Evolutionary conservation across 192 early-diverging fungal species (phyloP).

Genomic region (Podila clonocystis): DNA sequence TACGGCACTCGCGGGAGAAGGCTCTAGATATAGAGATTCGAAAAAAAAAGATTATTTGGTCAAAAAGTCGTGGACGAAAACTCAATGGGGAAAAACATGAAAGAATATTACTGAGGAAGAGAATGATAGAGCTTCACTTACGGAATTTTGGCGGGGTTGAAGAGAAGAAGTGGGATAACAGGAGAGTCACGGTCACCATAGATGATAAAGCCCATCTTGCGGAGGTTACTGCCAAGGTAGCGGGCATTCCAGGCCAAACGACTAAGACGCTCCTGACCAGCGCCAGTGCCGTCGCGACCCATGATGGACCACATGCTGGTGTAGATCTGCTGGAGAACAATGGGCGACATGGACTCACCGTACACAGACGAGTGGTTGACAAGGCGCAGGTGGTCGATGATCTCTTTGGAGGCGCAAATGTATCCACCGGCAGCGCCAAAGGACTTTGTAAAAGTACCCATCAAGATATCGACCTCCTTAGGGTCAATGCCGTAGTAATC

Average conservation of each 20-base stretch:
- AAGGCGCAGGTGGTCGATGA: slow-evolving; percentile 86
- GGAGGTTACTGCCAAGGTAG: slow-evolving; percentile 83
- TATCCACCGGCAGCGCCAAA: slow-evolving; percentile 98
- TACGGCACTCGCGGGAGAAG: slow-evolving; percentile 92
- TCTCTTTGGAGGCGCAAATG: slow-evolving; percentile 76
- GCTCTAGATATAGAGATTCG: slow-evolving; percentile 55
- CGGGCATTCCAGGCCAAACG: slow-evolving; percentile 87
- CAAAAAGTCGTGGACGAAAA: too few relatives aligned
- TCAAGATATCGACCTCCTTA: slow-evolving; percentile 88
- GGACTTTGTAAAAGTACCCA: slow-evolving; percentile 99
- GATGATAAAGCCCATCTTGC: slow-evolving; percentile 93
- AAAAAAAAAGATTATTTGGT: neutral
- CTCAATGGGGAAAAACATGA: neutral
- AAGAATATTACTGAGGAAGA: neutral
- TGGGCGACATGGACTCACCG: slow-evolving; percentile 88
- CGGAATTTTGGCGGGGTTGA: slow-evolving; percentile 95
- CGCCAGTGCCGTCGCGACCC: slow-evolving; percentile 88
- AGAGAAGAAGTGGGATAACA: slow-evolving; percentile 92
- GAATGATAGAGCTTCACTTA: slow-evolving; percentile 9
- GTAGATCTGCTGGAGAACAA: slow-evolving; percentile 90
- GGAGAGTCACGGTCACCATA: slow-evolving; percentile 90
- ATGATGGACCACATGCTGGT: slow-evolving; percentile 92
- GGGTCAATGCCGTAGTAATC: slow-evolving; percentile 96
- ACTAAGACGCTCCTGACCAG: slow-evolving; percentile 86
- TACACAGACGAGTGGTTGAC: slow-evolving; percentile 85